Base-by-base conservation (phyloP, 2,329 filamentous ascomycete species). In the Penicillium crustosum region DNA sequence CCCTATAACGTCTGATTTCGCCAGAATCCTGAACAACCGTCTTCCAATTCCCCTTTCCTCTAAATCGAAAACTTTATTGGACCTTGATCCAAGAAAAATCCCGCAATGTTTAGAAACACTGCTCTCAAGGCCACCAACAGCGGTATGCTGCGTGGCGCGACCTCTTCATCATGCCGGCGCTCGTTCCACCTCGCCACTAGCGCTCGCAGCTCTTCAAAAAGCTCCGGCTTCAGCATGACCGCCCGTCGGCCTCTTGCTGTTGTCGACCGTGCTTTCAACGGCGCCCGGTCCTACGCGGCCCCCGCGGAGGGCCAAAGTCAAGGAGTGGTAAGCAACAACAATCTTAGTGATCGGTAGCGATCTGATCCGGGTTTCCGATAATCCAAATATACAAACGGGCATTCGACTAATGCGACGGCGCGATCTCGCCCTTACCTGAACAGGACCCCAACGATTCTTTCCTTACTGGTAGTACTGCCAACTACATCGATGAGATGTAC, bases 401-500 rank as follows among this genome's bases (percentile, higher is more conserved):
- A 64, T 55, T 62, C 44, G 57, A 70, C 65, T 69, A 62, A 70
- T 58, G 65, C 53, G 64, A 60, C 59, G 59, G 63, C 61, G 55
- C 60, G 61, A 61, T 60, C 61, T 60, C 56, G 56, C 59, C 21
- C 61, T 53, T 52, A 53, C 55, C 53, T 55, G 44, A 53, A 58
- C 67, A 86, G 83, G 91, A 96, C 75, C 86, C 93, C 65, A 96
- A 90, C 77, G 94, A 99, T 79, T 96, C 88, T 80, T 99, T 99
- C 83, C 85, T 99, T 61, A 91, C 92, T 63, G 94, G 94, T 67
- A 97, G 91, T 82, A 94, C 93, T 60, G 94, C 94, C 78, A 97
- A 96, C 82, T 99, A 99, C 81, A 91, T 99, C 75, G 94, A 99
- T 78, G 94, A 97, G 82, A 99, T 99, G 94, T 99, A 99, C 79